phyloP scores from a whole-genome alignment of 306 rosid species.

The Oxytropis ochrocephala region DNA sequence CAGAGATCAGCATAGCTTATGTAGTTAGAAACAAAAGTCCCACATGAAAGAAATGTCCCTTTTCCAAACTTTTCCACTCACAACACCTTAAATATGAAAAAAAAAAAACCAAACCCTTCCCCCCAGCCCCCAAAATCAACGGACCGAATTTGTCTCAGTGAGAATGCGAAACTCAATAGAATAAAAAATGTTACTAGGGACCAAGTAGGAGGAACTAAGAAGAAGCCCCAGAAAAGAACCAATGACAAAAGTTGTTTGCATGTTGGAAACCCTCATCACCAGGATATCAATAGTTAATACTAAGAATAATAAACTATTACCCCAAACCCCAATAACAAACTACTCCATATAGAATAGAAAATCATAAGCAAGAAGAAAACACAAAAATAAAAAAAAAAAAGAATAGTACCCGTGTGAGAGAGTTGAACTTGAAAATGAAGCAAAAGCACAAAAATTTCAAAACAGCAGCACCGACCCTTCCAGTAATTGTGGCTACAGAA shows the following conservation, averaged over 20 bases:
- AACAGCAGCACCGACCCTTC: conserved; percentile 64
- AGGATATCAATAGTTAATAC: conserved; percentile 23
- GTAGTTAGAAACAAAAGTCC: conserved; percentile 29
- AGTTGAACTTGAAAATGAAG: conserved; percentile 26
- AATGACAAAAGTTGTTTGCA: conserved; percentile 35
- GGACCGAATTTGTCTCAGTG: conserved; percentile 40
- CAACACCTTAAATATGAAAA: conserved; percentile 29
- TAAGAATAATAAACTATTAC: conserved; percentile 15
- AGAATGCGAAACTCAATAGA: conserved; percentile 24
- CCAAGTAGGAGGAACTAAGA: conserved; percentile 48
- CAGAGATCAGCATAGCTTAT: conserved; percentile 67
- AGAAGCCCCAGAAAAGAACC: conserved; percentile 29
- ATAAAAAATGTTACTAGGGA: conserved; percentile 24
- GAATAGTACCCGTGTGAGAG: conserved; percentile 24
- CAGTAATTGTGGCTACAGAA: conserved; percentile 34
- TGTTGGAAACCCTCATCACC: conserved; percentile 23
- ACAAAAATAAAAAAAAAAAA: neutral
- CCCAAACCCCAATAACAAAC: conserved; percentile 17
- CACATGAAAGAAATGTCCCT: conserved; percentile 41
- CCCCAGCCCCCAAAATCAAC: conserved; percentile 28
- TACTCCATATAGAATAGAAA: neutral
- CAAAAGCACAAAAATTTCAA: conserved; percentile 23
- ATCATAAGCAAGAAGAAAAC: too few species aligned
- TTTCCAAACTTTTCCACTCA: conserved; percentile 15
- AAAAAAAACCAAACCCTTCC: conserved; percentile 6